These are phyloP conservation scores for Auricularia sp. DNA, from an alignment of 768 basidiomycete genomes.

Conservation along the genomic window DNA sequence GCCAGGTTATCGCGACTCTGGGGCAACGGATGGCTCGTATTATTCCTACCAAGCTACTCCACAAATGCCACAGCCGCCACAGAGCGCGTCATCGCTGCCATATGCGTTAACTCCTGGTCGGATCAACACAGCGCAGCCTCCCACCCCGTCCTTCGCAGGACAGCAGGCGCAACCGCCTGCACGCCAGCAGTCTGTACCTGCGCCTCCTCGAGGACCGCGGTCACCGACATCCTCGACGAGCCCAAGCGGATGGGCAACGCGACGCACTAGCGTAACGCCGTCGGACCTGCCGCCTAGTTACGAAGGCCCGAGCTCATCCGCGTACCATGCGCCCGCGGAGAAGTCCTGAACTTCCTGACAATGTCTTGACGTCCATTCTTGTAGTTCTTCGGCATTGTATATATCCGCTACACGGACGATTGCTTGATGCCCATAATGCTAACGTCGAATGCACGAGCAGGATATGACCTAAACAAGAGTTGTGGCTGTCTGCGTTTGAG, in stretches of 20 bases:
- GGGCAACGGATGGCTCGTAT: background rate
- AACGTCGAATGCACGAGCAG: no score
- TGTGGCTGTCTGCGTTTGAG: no score
- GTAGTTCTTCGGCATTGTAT: background rate
- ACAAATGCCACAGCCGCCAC: background rate
- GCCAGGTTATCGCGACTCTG: background rate
- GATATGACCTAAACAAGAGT: no score
- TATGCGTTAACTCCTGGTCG: background rate
- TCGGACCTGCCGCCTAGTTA: background rate
- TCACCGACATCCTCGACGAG: background rate
- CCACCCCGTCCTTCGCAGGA: background rate
- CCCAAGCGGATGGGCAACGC: background rate
- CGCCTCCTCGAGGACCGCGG: background rate
- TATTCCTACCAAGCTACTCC: background rate
- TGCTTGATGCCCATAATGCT: no score
- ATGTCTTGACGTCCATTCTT: background rate
- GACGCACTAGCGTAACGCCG: background rate
- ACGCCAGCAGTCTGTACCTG: background rate
- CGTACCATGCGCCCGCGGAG: background rate
- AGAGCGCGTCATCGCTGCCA: background rate
- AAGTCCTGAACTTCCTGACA: background rate
- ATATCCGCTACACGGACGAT: no score
- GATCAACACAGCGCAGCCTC: background rate
- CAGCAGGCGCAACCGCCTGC: background rate
- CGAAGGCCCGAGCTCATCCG: background rate